Percentiles rank a stretch among this genome's conserved stretches.
phyloP scores from a whole-genome alignment of 352 stramenopile genomes.

The Phytopythium vexans region DNA sequence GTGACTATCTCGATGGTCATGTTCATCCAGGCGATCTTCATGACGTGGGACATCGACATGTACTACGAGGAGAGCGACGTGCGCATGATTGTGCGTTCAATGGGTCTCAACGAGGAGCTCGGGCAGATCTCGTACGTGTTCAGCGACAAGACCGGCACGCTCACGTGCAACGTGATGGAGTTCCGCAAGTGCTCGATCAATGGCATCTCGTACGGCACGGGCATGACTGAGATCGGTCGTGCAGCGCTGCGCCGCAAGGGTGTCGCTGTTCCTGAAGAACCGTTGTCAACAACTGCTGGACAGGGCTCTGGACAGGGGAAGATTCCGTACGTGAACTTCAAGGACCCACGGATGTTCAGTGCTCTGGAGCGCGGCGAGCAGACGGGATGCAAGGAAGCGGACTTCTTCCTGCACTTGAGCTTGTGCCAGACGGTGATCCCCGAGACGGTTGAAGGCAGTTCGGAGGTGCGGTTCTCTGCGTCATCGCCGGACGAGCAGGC shows the following conservation, averaged over 20 bases:
- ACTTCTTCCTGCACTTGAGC: conserved; percentile 86
- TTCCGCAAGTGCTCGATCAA: conserved; percentile 95
- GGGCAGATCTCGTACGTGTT: conserved; percentile 92
- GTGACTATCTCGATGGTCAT: conserved; percentile 96
- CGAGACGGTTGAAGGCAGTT: conserved; percentile 42
- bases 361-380: conserved; percentile 37
- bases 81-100: conserved; percentile 75
- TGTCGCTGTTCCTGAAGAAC: conserved; percentile 44
- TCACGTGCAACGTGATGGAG: conserved; percentile 94
- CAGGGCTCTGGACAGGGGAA: conserved; percentile 15
- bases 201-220: conserved; percentile 89
- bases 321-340: conserved; percentile 82
- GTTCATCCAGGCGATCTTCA: conserved; percentile 93
- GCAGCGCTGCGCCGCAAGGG: conserved; percentile 65
- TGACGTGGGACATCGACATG: conserved; percentile 90
- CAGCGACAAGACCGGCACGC: conserved; percentile 93
- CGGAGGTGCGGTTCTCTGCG: conserved; percentile 61
- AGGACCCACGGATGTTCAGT: conserved; percentile 49
- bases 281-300: conserved; percentile 8
- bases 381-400: conserved; percentile 33
- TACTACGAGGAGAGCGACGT: conserved; percentile 91
- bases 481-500: conserved; percentile 88
- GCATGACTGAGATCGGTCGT: conserved; percentile 77
- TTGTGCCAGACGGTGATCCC: conserved; percentile 82
- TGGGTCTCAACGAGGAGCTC: conserved; percentile 89